phyloP scores from a whole-genome alignment of 2,329 filamentous ascomycete species.

The Penicillium sp. region DNA sequence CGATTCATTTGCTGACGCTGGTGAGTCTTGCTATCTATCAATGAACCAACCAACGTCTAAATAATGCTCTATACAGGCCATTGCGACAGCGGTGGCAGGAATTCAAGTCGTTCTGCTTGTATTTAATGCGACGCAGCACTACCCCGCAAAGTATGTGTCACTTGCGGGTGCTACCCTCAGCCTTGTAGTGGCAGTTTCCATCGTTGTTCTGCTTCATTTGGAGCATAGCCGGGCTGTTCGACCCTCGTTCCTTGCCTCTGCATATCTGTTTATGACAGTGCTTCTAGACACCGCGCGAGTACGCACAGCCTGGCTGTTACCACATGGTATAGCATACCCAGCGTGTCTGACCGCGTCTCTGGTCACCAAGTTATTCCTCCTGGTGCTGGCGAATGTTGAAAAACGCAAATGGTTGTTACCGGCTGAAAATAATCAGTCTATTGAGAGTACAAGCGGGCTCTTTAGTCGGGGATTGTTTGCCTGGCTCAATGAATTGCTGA shows the following conservation, averaged over 20 bases:
- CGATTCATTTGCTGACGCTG: slow-evolving; percentile 5
- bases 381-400: slow-evolving; percentile 38
- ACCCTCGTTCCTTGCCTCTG: slow-evolving; percentile 31
- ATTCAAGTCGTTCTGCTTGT: neutral
- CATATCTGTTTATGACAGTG: slow-evolving; percentile 44
- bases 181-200: slow-evolving; percentile 17
- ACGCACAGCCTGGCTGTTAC: slow-evolving; percentile 39
- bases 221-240: slow-evolving; percentile 29
- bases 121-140: neutral
- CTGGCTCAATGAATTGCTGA: slow-evolving; percentile 40
- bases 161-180: slow-evolving; percentile 10
- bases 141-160: neutral
- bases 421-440: slow-evolving; percentile 35
- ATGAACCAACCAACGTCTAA: neutral
- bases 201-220: slow-evolving; percentile 18
- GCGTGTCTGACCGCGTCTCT: slow-evolving; percentile 35
- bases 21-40: slow-evolving; percentile 1
- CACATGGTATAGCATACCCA: slow-evolving; percentile 28
- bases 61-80: neutral
- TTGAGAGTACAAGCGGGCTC: slow-evolving; percentile 48
- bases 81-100: neutral
- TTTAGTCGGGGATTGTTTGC: slow-evolving; percentile 45
- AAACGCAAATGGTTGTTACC: slow-evolving; percentile 35
- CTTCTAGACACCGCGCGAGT: slow-evolving; percentile 44
- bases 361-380: slow-evolving; percentile 36